A percentile compares a stretch with the other conserved stretches of the same genome.
Evolutionary conservation across 306 rosid species (phyloP).

Genomic region (Urtica urens): DNA sequence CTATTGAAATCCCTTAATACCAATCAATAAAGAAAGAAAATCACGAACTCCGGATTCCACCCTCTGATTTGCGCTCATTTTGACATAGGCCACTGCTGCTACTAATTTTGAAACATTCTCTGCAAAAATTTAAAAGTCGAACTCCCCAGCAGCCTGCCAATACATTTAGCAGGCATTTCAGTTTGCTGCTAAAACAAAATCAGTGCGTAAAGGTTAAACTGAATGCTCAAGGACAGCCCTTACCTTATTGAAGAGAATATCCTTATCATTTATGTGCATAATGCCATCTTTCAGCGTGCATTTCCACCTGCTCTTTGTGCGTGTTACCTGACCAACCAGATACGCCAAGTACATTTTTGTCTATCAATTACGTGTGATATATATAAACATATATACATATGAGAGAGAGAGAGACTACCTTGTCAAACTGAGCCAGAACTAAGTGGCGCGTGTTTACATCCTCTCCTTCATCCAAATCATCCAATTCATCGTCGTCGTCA

Average conservation of each 20-base stretch:
- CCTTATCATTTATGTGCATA: slow-evolving; percentile 91
- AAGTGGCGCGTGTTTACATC: slow-evolving; percentile 74
- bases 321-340: slow-evolving; percentile 57
- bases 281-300: slow-evolving; percentile 95
- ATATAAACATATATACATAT: not conserved
- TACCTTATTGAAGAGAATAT: slow-evolving; percentile 94
- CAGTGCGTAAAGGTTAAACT: slow-evolving; percentile 2
- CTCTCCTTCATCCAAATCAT: slow-evolving; percentile 84
- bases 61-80: slow-evolving; percentile 29
- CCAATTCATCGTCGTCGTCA: slow-evolving; percentile 91
- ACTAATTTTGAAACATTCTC: slow-evolving; percentile 12
- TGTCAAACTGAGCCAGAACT: slow-evolving; percentile 97
- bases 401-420: slow-evolving; percentile 28
- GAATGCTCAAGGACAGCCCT: slow-evolving; percentile 8
- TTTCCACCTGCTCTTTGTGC: slow-evolving; percentile 98
- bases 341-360: slow-evolving; percentile 8
- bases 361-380: not conserved
- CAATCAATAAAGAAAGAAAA: slow-evolving; percentile 33
- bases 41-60: slow-evolving; percentile 25
- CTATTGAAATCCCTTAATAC: too few species aligned
- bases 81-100: slow-evolving; percentile 18
- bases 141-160: slow-evolving; percentile 91
- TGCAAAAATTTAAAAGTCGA: slow-evolving; percentile 68
- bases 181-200: slow-evolving; percentile 9
- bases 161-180: slow-evolving; percentile 4